Evolutionary conservation across 2,329 filamentous ascomycete genomes (phyloP).

Genomic region (Parafenestella ontariensis): DNA sequence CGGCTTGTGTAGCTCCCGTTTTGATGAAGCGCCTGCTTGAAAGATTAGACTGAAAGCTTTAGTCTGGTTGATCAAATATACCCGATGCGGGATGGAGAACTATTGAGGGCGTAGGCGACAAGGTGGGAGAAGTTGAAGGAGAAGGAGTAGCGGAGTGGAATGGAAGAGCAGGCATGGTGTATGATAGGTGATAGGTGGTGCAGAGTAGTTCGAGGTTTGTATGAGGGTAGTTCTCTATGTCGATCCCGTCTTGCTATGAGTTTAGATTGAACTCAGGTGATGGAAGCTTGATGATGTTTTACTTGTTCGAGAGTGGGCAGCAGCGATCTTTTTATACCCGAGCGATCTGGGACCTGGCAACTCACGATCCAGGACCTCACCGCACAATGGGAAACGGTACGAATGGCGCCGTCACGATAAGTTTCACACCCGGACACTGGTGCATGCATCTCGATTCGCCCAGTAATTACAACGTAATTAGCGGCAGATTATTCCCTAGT

Average conservation of each 20-base stretch:
- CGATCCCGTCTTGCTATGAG: constrained; percentile 35
- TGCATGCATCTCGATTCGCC: constrained; percentile 43
- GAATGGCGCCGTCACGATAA: constrained; percentile 36
- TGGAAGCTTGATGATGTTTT: constrained; percentile 34
- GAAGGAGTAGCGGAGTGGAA: constrained; percentile 44
- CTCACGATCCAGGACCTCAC: constrained; percentile 35
- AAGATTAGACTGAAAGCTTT: constrained; percentile 46
- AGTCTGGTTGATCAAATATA: constrained; percentile 49
- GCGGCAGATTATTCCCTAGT: constrained; percentile 35
- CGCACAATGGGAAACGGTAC: constrained; percentile 40
- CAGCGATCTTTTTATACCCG: constrained; percentile 40
- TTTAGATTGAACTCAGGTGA: constrained; percentile 26
- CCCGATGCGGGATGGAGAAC: constrained; percentile 50
- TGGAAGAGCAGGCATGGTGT: constrained; percentile 49
- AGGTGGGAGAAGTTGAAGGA: constrained; percentile 43
- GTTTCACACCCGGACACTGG: constrained; percentile 34
- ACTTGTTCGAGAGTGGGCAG: constrained; percentile 33
- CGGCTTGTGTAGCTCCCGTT: constrained; percentile 44
- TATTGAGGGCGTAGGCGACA: constrained; percentile 46
- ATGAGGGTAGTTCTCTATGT: constrained; percentile 41
- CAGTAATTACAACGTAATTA: constrained; percentile 36
- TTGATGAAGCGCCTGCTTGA: constrained; percentile 40
- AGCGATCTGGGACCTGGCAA: constrained; percentile 17
- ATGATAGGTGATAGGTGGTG: constrained; percentile 11
- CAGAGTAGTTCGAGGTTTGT: constrained; percentile 33